Evolutionary conservation across 176 grass and related monocot genomes (phyloP).

Genomic region (Musa acuminata): DNA sequence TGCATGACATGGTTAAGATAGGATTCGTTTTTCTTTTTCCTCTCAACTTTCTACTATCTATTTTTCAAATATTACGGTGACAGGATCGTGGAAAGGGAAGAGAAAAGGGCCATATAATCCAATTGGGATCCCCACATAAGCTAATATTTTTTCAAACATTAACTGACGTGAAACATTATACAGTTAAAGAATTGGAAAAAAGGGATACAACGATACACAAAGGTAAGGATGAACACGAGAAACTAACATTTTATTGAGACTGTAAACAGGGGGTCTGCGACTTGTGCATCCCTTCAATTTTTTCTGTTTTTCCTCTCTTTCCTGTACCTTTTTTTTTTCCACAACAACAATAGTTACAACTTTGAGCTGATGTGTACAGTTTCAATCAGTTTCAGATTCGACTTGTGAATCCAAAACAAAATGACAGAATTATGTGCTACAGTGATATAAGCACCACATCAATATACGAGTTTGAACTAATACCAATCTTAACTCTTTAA

Average conservation of each 20-base stretch:
- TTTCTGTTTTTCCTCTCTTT: not conserved
- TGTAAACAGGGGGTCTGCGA: constrained; percentile 2
- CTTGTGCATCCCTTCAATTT: not conserved
- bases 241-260: constrained; percentile 2
- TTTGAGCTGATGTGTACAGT: constrained; percentile 6
- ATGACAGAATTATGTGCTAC: constrained; percentile 17
- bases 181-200: no score
- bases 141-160: no score
- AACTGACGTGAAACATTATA: no score
- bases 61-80: no score
- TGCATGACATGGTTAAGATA: no score
- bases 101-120: no score
- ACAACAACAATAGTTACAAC: constrained; percentile 13
- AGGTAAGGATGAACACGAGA: not conserved
- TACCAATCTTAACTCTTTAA: constrained; percentile 14
- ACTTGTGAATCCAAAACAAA: constrained; percentile 25
- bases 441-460: constrained; percentile 6
- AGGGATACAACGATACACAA: no score
- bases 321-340: not conserved
- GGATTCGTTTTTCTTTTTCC: no score
- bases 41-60: no score
- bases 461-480: not conserved
- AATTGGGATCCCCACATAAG: no score
- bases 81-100: no score
- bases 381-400: constrained; percentile 14